These are phyloP conservation scores for Conoideocrella luteorostrata DNA, from an alignment of 2,329 filamentous ascomycete species.

Conservation along the genomic window DNA sequence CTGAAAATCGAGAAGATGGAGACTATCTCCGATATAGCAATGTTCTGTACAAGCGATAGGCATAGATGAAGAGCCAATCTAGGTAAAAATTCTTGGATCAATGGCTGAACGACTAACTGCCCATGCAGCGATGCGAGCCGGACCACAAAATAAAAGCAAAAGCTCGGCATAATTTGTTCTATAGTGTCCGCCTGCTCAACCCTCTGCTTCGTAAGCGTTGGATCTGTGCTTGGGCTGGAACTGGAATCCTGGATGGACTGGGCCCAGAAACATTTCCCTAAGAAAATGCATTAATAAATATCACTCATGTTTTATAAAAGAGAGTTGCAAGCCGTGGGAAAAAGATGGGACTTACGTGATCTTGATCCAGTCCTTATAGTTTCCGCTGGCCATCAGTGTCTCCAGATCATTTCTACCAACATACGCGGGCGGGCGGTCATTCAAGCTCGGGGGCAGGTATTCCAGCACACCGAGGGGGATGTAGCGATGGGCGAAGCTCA, in stretches of 20 bases:
- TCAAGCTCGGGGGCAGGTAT: slow-evolving; percentile 77
- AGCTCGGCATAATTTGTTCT: too few relatives aligned
- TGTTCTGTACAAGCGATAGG: too few relatives aligned
- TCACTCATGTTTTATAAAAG: background rate
- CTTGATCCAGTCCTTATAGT: slow-evolving; percentile 98
- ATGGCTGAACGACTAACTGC: too few relatives aligned
- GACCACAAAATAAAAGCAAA: too few relatives aligned
- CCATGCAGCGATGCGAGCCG: too few relatives aligned
- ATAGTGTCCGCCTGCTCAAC: slow-evolving; percentile 38
- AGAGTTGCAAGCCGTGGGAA: background rate
- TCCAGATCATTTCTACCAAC: slow-evolving; percentile 83
- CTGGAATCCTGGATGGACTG: slow-evolving; percentile 80
- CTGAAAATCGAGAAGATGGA: too few relatives aligned
- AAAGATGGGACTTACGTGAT: slow-evolving; percentile 63
- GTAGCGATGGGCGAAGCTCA: slow-evolving; percentile 90
- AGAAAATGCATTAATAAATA: slow-evolving; percentile 10
- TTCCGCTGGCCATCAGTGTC: slow-evolving; percentile 81
- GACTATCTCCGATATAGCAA: too few relatives aligned
- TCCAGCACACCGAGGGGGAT: slow-evolving; percentile 85
- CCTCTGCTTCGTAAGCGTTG: slow-evolving; percentile 77
- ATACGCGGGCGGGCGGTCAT: slow-evolving; percentile 83
- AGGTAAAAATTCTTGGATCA: too few relatives aligned
- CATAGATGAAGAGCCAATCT: too few relatives aligned
- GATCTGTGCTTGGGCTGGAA: slow-evolving; percentile 98
- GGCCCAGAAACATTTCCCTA: slow-evolving; percentile 96